Percentiles rank a stretch among this genome's conserved stretches.
phyloP scores from a whole-genome alignment of 352 stramenopile species.

The Globisporangium yorkense region DNA sequence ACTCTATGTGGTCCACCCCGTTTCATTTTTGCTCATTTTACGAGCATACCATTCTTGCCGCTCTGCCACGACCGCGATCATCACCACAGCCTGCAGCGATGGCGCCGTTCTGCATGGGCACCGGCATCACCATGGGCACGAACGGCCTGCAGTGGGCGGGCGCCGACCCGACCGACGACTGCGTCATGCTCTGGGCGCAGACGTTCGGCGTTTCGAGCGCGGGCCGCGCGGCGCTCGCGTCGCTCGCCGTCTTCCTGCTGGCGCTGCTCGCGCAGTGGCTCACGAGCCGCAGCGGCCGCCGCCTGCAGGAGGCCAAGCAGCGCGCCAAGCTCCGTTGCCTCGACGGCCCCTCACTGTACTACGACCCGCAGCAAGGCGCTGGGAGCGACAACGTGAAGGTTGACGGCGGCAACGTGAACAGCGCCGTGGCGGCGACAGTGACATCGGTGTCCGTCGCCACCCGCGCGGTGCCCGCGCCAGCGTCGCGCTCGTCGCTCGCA shows the following conservation, averaged over 20 bases:
- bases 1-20: not conserved
- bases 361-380: constrained; percentile 25
- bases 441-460: constrained; percentile 15
- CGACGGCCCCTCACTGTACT: constrained; percentile 10
- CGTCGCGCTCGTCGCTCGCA: not conserved
- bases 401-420: constrained; percentile 1
- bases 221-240: constrained; percentile 30
- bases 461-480: constrained; percentile 5
- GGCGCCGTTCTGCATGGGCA: constrained; percentile 50
- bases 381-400: not conserved
- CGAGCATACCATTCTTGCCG: not conserved
- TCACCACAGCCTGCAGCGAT: constrained; percentile 9
- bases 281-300: constrained; percentile 30
- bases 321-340: constrained; percentile 17
- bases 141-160: constrained; percentile 47
- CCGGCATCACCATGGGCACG: constrained; percentile 59
- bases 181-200: constrained; percentile 58
- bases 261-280: constrained; percentile 58
- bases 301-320: constrained; percentile 40
- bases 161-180: constrained; percentile 39
- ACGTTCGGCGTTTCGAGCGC: constrained; percentile 48
- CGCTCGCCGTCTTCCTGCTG: constrained; percentile 43
- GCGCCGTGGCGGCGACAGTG: constrained; percentile 5
- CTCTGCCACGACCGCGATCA: not conserved
- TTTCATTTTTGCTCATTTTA: not conserved